Percentiles rank a stretch among this genome's conserved stretches.
phyloP scores from a whole-genome alignment of 306 rosid species.

The Lathyrus tuberosus region DNA sequence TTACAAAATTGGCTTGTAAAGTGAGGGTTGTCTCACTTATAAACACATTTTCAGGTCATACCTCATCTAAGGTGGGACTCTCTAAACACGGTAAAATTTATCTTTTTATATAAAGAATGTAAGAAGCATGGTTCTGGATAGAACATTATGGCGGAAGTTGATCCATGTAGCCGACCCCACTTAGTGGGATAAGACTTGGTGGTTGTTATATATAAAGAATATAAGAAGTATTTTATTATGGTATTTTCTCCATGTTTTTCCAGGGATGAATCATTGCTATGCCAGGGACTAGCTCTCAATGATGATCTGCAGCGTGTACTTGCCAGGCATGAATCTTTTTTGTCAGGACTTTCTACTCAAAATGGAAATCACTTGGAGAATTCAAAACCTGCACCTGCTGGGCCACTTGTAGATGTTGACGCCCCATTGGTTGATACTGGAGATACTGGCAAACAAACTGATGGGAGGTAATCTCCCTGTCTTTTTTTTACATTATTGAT shows the following conservation, averaged over 20 bases:
- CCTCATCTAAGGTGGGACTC: not conserved
- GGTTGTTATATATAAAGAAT: not conserved
- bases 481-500: slow-evolving; percentile 21
- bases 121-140: too few relatives aligned
- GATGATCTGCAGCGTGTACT: slow-evolving; percentile 95
- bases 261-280: slow-evolving; percentile 89
- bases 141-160: too few relatives aligned
- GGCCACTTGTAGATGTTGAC: slow-evolving; percentile 66
- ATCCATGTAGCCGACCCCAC: too few relatives aligned
- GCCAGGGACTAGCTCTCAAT: slow-evolving; percentile 90
- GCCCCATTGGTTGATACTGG: slow-evolving; percentile 86
- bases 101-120: not conserved
- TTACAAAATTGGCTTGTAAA: not conserved
- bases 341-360: slow-evolving; percentile 63
- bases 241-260: slow-evolving; percentile 25
- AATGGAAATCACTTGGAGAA: slow-evolving; percentile 45
- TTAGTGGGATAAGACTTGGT: too few relatives aligned
- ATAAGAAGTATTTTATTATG: not conserved
- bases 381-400: slow-evolving; percentile 54
- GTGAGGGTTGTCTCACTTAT: not conserved
- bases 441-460: slow-evolving; percentile 58
- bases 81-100: not conserved
- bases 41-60: not conserved
- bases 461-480: slow-evolving; percentile 58
- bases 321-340: slow-evolving; percentile 85